Conservation (phyloP, 768 basidiomycete species). For the Asterophora parasitica region DNA sequence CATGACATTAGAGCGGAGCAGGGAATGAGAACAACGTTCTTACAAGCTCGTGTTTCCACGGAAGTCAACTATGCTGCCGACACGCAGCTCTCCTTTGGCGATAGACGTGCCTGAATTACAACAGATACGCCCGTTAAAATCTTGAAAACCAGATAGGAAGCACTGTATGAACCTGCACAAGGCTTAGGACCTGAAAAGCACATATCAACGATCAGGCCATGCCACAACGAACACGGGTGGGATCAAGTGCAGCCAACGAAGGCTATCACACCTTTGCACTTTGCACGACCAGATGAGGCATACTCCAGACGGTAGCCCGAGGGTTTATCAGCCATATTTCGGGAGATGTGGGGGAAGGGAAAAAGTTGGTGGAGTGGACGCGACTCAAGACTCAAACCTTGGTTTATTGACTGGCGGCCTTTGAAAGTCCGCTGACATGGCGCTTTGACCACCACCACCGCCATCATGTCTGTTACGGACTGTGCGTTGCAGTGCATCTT, state of each 20-base stretch:
- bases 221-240: conserved; percentile 19
- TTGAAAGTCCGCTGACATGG: conserved; percentile 44
- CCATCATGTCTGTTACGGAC: conserved; percentile 7
- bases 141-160: neutral
- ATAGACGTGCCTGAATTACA: conserved; percentile 57
- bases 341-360: conserved; percentile 18
- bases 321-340: conserved; percentile 44
- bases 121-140: conserved; percentile 14
- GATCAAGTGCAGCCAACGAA: conserved; percentile 2
- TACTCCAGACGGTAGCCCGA: conserved; percentile 78
- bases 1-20: neutral
- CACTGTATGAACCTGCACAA: conserved; percentile 49
- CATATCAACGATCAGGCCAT: conserved; percentile 17
- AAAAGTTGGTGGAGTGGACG: conserved; percentile 23
- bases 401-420: conserved; percentile 23
- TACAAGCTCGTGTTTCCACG: conserved; percentile 66
- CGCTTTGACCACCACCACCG: conserved; percentile 43
- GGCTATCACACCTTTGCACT: conserved; percentile 66
- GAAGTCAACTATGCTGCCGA: conserved; percentile 75
- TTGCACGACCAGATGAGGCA: conserved; percentile 58
- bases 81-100: conserved; percentile 63
- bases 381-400: conserved; percentile 28
- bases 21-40: conserved; percentile 18
- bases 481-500: neutral
- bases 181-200: conserved; percentile 64